Base-by-base conservation (phyloP, 1,284 basidiomycete species). In the Ceratobasidium sp. region DNA sequence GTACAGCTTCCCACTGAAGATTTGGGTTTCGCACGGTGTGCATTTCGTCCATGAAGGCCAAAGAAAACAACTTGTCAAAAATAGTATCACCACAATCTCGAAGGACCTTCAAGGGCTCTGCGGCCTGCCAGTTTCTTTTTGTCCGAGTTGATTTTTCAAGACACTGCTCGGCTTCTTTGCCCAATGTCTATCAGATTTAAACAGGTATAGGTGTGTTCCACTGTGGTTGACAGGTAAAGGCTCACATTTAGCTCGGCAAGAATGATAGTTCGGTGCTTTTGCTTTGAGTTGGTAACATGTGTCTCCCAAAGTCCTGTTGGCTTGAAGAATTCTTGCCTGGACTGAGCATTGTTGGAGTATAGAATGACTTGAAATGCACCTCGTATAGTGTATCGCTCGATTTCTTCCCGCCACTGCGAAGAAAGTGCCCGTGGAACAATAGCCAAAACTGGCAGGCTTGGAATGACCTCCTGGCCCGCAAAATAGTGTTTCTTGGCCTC, bases 381-480 rank as follows among this genome's bases (percentile, higher is more conserved):
- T 3, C n/a, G 50, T 7, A 20, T 52, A 1, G 50, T 52, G 50
- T 52, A 52, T 3, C 17, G 50, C 5, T 20, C 17, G 20, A 52
- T 52, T n/a, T 52, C 50, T 15, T 52, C 50, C n/a, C 50, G 1
- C 66, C 66, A 69, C 40, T 69, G 66, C 1, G 48, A 28, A 9
- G 7, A 28, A 3, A 69, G n/a, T 17, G 66, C 28, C 12, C 12
- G 28, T 1, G 66, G 66, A 3, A 52, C 50, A 1, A 69, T 17
- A 1, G 54, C 40, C 9, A 68, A 10, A 13, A 50, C 38, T 28
- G 66, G 66, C 28, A 52, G 26, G 17, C 23, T 26, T 28, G 66
- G 48, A 4, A 68, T 68, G 26, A 28, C 33, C 33, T 69, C n/a
- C 10, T 48, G 46, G 46, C 46, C 46, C 2, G 46, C 46, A 48